These are phyloP conservation scores for Xylaria cubensis DNA, from an alignment of 495 filamentous ascomycete species.

Conservation along the genomic window DNA sequence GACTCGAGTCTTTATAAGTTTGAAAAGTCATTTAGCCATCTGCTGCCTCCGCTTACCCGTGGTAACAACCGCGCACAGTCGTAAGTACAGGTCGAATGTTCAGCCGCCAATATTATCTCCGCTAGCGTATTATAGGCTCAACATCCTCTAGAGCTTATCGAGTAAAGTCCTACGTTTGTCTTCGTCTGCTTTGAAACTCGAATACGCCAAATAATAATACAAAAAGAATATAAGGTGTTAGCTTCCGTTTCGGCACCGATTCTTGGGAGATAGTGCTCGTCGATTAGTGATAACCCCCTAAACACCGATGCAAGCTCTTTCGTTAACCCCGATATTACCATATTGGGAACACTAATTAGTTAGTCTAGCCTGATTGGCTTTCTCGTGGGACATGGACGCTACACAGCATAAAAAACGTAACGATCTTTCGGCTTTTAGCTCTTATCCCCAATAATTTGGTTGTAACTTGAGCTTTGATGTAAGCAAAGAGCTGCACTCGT, in stretches of 20 bases:
- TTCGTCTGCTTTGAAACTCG: neutral
- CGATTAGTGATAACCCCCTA: neutral
- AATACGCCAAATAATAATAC: neutral
- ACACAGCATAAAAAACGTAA: neutral
- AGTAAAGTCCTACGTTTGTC: neutral
- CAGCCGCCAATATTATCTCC: neutral
- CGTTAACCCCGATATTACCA: neutral
- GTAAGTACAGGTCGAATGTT: neutral
- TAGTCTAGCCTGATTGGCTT: neutral
- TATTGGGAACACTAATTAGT: neutral
- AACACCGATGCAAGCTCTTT: neutral
- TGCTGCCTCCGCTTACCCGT: neutral
- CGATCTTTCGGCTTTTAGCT: neutral
- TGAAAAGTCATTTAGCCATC: neutral
- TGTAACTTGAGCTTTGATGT: neutral
- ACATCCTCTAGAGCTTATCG: neutral
- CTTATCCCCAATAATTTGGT: neutral
- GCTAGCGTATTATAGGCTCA: neutral
- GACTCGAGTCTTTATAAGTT: neutral
- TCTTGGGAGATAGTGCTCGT: neutral
- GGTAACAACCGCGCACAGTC: neutral
- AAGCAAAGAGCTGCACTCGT: neutral
- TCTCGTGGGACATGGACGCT: neutral
- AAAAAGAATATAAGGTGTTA: neutral
- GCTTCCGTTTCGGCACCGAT: slow-evolving; percentile 1